Evolutionary conservation across 176 grass and related monocot genomes (phyloP), one percentile per base, ranked within the genome.

Genomic region (Oropetium thomaeum): DNA sequence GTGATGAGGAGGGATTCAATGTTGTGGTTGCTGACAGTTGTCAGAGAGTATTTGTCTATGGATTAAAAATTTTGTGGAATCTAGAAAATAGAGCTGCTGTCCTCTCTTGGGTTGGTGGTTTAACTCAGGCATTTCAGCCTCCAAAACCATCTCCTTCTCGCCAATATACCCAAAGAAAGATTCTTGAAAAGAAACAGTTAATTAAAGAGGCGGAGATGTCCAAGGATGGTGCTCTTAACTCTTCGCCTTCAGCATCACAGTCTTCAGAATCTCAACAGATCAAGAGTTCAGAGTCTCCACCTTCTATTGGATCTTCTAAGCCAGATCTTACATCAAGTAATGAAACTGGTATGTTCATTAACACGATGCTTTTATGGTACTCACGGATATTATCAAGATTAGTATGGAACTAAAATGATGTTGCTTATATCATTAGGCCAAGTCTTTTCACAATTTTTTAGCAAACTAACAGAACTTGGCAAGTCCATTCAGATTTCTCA

Each of bases 1-100:
- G 89, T 81, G 95, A 97, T 73, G 95, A 97, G 4, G 95, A 97
- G 68, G 95, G 95, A 83, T 97, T 89, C 61, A 93, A 89, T 87
- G 83, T 97, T 43, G 76, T 97, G 44, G 87, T 97, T 75, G 95
- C 91, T 83, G 95, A 97, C 72, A 97, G 86, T 82, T 97, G 95
- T 68, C 95, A 97, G 66, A 87, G 95, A 78, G 77, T 97, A 74
- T 97, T 85, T 87, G 86, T 97, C 44, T 83, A 97, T 87, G 95
- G 90, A 85, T 83, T 97, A 78, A 97, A 91, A 77, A 77, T 97
- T 70, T 69, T 97, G n/a, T 97, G 90, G 95, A 93, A 74, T 74
- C 71, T 97, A 62, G 91, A 97, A 79, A 92, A 97, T 58, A 91
- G 86, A 81, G 86, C 83, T 73, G 90, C 95, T 78, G 8, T 93